phyloP scores from a whole-genome alignment of 768 basidiomycete genomes.

The Boletus pseudopeckii region DNA sequence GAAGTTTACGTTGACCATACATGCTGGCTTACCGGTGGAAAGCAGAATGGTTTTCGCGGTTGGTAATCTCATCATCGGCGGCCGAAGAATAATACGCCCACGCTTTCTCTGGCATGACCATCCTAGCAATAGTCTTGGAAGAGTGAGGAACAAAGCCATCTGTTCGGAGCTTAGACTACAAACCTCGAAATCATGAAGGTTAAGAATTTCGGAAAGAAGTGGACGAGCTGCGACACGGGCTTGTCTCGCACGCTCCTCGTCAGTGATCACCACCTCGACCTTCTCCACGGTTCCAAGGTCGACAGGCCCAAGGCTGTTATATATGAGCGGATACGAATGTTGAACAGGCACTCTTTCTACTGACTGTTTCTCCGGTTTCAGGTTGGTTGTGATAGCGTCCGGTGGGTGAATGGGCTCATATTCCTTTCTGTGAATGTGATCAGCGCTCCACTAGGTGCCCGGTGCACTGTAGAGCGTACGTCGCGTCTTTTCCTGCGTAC shows the following conservation, averaged over 20 bases:
- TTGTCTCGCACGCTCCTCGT: slow-evolving; percentile 68
- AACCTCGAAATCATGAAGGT: slow-evolving; percentile 93
- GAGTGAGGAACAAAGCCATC: slow-evolving; percentile 6
- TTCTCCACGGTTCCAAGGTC: slow-evolving; percentile 65
- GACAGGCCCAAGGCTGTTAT: slow-evolving; percentile 61
- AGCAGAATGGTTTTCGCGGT: slow-evolving; percentile 85
- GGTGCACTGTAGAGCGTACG: slow-evolving; percentile 44
- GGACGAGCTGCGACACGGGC: slow-evolving; percentile 62
- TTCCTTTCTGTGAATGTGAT: slow-evolving; percentile 48
- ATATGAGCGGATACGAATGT: slow-evolving; percentile 1
- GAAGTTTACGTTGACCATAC: not conserved
- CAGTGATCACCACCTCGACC: slow-evolving; percentile 59
- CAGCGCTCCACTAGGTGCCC: not conserved
- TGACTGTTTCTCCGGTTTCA: slow-evolving; percentile 84
- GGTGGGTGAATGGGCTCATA: slow-evolving; percentile 91
- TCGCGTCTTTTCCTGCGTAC: slow-evolving; percentile 88
- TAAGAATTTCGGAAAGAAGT: slow-evolving; percentile 74
- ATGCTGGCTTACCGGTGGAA: slow-evolving; percentile 66
- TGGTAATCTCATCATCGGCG: slow-evolving; percentile 91
- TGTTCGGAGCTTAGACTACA: not conserved
- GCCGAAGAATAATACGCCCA: slow-evolving; percentile 99
- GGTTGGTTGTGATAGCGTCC: slow-evolving; percentile 69
- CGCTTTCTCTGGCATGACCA: slow-evolving; percentile 78
- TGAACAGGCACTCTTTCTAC: slow-evolving; percentile 12
- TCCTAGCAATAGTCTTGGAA: slow-evolving; percentile 73